phyloP scores from a whole-genome alignment of 2,329 filamentous ascomycete species.

The Myotisia sp. region DNA sequence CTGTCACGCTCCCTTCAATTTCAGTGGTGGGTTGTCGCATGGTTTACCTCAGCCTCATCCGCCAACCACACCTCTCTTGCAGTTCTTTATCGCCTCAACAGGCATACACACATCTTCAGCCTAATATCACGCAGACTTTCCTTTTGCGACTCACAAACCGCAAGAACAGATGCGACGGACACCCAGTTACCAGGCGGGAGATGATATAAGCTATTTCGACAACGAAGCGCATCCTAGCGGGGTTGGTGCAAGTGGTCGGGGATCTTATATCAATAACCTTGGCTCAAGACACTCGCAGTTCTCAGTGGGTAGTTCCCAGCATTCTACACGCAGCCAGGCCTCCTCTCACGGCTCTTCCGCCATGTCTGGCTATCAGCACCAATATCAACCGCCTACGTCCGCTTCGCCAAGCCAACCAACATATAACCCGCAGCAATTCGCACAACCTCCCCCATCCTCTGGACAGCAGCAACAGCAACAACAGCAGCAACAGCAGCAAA shows the following conservation, averaged over 20 bases:
- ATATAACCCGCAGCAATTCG: conserved; percentile 52
- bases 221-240: conserved; percentile 21
- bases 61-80: conserved; percentile 15
- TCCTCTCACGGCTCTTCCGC: conserved; percentile 29
- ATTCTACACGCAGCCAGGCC: conserved; percentile 25
- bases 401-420: conserved; percentile 33
- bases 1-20: too few species aligned
- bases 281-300: conserved; percentile 25
- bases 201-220: conserved; percentile 47
- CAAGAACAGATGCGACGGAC: conserved; percentile 38
- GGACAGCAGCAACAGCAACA: too few species aligned
- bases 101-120: too few species aligned
- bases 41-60: conserved; percentile 14
- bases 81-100: conserved; percentile 9
- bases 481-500: conserved; percentile 31
- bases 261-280: conserved; percentile 18
- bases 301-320: conserved; percentile 21
- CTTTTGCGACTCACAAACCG: conserved; percentile 27
- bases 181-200: conserved; percentile 62
- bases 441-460: conserved; percentile 32
- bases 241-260: conserved; percentile 22
- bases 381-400: conserved; percentile 30
- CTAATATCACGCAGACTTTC: conserved; percentile 29
- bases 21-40: too few species aligned
- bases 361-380: conserved; percentile 38